Base-by-base conservation (phyloP, 805 yeast species). In the Ogataea paraovalis region DNA sequence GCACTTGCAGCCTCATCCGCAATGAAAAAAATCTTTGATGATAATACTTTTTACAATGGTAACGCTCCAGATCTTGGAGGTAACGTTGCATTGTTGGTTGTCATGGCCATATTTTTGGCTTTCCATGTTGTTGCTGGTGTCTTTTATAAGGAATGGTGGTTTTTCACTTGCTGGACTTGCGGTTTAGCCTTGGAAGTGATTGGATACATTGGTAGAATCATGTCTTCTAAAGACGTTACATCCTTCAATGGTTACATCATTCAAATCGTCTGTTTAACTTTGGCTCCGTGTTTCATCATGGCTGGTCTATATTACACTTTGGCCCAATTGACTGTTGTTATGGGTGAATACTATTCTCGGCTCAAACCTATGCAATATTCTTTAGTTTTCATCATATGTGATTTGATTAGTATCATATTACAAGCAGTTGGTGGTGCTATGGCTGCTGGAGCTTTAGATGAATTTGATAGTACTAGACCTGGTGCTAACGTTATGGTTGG, bases 221-320 rank as follows among this genome's bases (percentile, higher is more conserved):
- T 76, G 46, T 72, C 83, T 2, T 71, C 74, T 18, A 53, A 60
- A 39, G 60, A 76, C 52, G 48, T 61, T 43, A 39, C 45, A 14
- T 58, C 66, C 33, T 52, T 66, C 37, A 62, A 73, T 43, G 68
- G 72, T 25, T 89, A 73, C 58, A 59, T 85, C 39, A 66, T 82
- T 56, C 95, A 89, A 63, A 76, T 84, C 52, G 76, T 82, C 46
- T 73, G 83, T 57, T 67, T 88, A 47, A 87, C 92, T 0, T 65
- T 89, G 42, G 92, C 88, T 0, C 96, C 96, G 0, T 88, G 87
- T 19, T 85, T 89, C 62, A 70, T 86, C 40, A 85, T 87, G 87
- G 96, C 86, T 3, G 96, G 92, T 1, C 72, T 89, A 2, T 90
- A 89, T 66, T 84, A 76, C 54, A 71, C 82, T 45, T 66, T 89